Conservation (phyloP, 2,329 filamentous ascomycete genomes). For the Alternaria sp. region DNA sequence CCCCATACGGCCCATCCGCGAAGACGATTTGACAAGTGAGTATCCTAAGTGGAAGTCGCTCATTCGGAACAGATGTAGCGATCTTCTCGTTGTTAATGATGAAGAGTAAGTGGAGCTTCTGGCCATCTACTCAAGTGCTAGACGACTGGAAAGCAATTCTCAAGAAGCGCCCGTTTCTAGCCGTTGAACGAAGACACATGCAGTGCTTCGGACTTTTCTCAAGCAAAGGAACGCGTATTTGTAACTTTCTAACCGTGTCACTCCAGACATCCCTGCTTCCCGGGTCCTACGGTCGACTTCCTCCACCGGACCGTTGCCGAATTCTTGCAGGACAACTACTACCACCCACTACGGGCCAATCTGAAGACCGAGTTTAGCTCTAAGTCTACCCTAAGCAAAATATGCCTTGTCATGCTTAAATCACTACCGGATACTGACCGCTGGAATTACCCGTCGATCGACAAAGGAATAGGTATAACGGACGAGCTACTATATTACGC, state of each 20-base stretch:
- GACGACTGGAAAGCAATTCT: neutral
- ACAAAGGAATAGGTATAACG: neutral
- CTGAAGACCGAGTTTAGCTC: constrained; percentile 7
- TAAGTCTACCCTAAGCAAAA: neutral
- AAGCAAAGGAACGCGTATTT: neutral
- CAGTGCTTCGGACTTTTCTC: neutral
- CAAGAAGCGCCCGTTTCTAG: rapidly evolving
- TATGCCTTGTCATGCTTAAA: constrained; percentile 12
- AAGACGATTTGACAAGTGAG: neutral
- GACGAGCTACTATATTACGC: constrained; percentile 18
- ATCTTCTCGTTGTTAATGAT: constrained; percentile 24
- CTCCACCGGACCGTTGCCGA: constrained; percentile 24
- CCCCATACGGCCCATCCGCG: neutral
- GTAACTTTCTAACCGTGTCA: neutral
- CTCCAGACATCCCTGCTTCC: constrained; percentile 3
- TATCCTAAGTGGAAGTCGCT: constrained; percentile 6
- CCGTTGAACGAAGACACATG: rapidly evolving
- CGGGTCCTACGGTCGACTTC: constrained; percentile 13
- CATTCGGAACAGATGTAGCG: constrained; percentile 23
- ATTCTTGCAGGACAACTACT: constrained; percentile 15
- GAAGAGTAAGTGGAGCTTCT: neutral
- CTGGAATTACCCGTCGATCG: rapidly evolving
- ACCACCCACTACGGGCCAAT: neutral
- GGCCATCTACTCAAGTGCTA: neutral
- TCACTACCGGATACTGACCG: neutral